phyloP scores from a whole-genome alignment of 805 yeast species.

The Spathaspora gorwiae region DNA sequence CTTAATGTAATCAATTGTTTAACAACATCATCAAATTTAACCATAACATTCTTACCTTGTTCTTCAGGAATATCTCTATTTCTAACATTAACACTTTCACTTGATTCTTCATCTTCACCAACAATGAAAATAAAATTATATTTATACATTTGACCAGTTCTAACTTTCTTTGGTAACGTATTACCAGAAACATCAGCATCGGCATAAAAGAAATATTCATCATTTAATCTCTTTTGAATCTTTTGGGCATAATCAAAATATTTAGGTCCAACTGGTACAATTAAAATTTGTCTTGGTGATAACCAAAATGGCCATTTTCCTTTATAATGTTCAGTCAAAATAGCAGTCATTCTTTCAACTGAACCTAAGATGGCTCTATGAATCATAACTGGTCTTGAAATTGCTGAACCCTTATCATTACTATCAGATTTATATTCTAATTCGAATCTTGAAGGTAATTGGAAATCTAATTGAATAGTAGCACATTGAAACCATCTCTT shows the following conservation, averaged over 20 bases:
- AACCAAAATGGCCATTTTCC: slow-evolving; percentile 99
- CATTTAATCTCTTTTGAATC: slow-evolving; percentile 60
- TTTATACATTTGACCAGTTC: slow-evolving; percentile 91
- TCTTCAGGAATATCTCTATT: slow-evolving; percentile 90
- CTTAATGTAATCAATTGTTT: slow-evolving; percentile 63
- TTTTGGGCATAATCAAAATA: slow-evolving; percentile 85
- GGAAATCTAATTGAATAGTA: slow-evolving; percentile 97
- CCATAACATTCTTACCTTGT: slow-evolving; percentile 88
- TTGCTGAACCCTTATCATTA: slow-evolving; percentile 53
- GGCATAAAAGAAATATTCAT: slow-evolving; percentile 76
- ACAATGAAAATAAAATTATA: slow-evolving; percentile 95
- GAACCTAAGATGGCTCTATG: slow-evolving; percentile 99
- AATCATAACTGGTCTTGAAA: slow-evolving; percentile 94
- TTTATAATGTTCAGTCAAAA: slow-evolving; percentile 94
- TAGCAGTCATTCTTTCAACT: slow-evolving; percentile 98
- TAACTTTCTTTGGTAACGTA: slow-evolving; percentile 96
- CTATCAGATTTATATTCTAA: slow-evolving; percentile 70
- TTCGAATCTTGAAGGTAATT: slow-evolving; percentile 90
- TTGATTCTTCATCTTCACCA: slow-evolving; percentile 87
- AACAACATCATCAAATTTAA: slow-evolving; percentile 67
- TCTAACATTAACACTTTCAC: slow-evolving; percentile 85
- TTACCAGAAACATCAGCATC: slow-evolving; percentile 93
- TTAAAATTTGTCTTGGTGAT: slow-evolving; percentile 96
- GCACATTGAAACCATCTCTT: slow-evolving; percentile 99
- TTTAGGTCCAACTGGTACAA: slow-evolving; percentile 95